Base-by-base conservation (phyloP, 176 grass and related monocot genomes). In the Oryza brachyantha region DNA sequence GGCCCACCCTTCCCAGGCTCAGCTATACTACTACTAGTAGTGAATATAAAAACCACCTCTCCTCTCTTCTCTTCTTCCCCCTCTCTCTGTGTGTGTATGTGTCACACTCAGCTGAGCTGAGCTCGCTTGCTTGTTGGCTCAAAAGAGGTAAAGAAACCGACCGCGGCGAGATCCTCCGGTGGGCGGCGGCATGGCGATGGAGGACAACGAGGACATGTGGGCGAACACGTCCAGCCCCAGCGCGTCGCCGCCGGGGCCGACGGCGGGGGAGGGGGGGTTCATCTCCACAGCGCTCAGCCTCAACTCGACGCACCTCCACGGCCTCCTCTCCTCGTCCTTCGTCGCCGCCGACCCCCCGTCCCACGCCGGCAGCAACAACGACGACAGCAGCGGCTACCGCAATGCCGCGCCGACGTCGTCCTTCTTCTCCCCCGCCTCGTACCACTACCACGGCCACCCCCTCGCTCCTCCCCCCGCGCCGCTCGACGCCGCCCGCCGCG, bases 261-360 rank as follows among this genome's bases (percentile, higher is more conserved):
- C 45, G 6, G 26, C 28, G 19, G 62, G 29, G 14, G 43, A 46
- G 43, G 13, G 13, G 17, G 26, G 50, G 48, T 61, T 69, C 66
- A 83, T 82, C 59, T 81, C 73, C 66, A 89, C 87, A 24, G 66
- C 79, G 59, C 87, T 85, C 24, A 89, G 78, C 87, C 78, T 81
- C 83, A 85, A 81, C 87, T 81, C 72, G 5, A 38, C 78, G 19
- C 59, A 10, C 78, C 58, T 81, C 65, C 82, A 65, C 10, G 65
- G 70, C 45, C 82, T 81, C 66, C 48, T 52, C 17, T 19, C 48
- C 6, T 52, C 48, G 17, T 68, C 71, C 65, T 22, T 70, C 57
- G 5, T 29, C 65, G 40, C 3, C 57, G 10, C 29, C 39, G 68
- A 25, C 60, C 6, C 29, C 32, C 75, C 39, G 29, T 11, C 6